Evolutionary conservation across 805 yeast genomes (phyloP).

Genomic region (Clavispora phyllophila): DNA sequence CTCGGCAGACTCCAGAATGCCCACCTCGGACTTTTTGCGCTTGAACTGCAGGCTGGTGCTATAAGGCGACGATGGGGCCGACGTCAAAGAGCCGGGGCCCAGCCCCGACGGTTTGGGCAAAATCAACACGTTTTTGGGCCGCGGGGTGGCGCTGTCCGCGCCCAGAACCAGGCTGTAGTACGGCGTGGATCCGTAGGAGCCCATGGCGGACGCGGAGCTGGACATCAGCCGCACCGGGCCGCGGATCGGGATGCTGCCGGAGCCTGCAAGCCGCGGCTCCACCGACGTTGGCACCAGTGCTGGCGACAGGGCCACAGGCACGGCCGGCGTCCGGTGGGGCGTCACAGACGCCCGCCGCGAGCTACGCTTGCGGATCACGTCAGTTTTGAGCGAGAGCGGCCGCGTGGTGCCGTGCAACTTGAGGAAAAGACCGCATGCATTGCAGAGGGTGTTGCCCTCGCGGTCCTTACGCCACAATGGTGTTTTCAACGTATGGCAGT

Average conservation of each 20-base stretch:
- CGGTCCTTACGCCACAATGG: constrained; percentile 62
- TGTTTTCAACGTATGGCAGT: constrained; percentile 56
- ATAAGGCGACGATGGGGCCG: constrained; percentile 15
- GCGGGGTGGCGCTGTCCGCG: constrained; percentile 9
- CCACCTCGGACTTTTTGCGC: constrained; percentile 37
- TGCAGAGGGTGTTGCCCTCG: constrained; percentile 55
- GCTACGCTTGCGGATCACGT: constrained; percentile 52
- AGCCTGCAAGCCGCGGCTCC: constrained; percentile 2
- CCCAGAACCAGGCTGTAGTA: constrained; percentile 5
- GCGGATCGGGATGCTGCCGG: constrained; percentile 7
- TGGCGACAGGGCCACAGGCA: not conserved
- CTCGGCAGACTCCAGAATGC: constrained; percentile 17
- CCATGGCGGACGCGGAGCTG: not conserved
- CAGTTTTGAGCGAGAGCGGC: constrained; percentile 54
- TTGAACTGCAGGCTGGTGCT: constrained; percentile 30
- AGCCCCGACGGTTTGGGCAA: constrained; percentile 32
- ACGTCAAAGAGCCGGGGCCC: constrained; percentile 5
- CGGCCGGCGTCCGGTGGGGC: constrained; percentile 2
- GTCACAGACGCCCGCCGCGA: constrained; percentile 28
- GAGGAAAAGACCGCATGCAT: constrained; percentile 59
- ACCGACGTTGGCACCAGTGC: not conserved
- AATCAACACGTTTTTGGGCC: constrained; percentile 36
- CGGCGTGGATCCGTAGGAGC: constrained; percentile 6
- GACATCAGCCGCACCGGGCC: constrained; percentile 6
- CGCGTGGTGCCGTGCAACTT: constrained; percentile 60